These are phyloP conservation scores for Solanum rostratum DNA, from an alignment of 257 asterid genomes.

Conservation along the genomic window DNA sequence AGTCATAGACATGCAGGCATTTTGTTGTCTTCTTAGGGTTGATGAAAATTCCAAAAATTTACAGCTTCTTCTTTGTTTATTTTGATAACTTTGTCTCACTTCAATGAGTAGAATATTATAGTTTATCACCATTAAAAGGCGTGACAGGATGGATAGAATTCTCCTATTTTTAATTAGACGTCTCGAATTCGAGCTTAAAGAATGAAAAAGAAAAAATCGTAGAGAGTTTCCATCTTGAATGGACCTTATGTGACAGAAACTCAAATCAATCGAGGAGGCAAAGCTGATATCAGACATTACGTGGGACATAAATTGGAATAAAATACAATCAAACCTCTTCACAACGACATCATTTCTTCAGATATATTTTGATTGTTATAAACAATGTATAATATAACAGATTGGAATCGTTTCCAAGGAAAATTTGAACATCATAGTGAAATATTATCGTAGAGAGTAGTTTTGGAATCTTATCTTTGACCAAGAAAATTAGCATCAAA, in stretches of 20 bases:
- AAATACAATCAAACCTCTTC: not conserved
- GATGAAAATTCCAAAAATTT: not conserved
- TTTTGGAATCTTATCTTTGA: not conserved
- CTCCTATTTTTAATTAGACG: not conserved
- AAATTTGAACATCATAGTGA: not conserved
- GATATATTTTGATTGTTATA: not conserved
- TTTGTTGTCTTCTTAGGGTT: not conserved
- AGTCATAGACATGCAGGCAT: not conserved
- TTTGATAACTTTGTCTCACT: not conserved
- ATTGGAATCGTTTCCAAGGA: not conserved
- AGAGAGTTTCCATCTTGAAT: not conserved
- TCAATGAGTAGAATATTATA: not conserved
- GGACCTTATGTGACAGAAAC: fast-evolving
- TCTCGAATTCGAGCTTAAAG: not conserved
- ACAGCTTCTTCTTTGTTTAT: not conserved
- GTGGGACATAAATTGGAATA: not conserved
- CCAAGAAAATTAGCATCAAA: not conserved
- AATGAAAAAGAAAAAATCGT: not conserved
- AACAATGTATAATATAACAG: not conserved
- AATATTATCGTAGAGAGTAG: not conserved
- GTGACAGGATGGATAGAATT: not conserved
- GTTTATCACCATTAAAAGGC: not conserved
- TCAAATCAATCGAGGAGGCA: not conserved
- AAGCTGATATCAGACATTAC: not conserved
- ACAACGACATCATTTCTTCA: not conserved